A percentile compares a stretch with the other conserved stretches of the same genome.
Evolutionary conservation across 768 basidiomycete species (phyloP).

Genomic region (Saitozyma sp.): DNA sequence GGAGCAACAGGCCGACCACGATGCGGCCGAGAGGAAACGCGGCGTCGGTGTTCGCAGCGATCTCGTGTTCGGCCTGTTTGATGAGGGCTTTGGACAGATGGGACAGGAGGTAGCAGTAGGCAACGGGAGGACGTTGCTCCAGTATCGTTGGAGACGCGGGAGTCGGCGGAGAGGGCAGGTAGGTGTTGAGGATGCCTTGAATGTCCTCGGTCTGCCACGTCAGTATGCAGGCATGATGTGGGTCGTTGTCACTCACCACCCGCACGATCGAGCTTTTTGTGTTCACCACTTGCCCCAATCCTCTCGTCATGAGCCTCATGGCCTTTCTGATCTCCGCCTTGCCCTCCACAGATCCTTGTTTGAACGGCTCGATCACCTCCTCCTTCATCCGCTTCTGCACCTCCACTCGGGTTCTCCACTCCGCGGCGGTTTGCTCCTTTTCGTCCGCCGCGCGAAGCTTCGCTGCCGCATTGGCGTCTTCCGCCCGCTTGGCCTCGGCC

Average conservation of each 20-base stretch:
- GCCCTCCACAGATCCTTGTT: slow-evolving; percentile 56
- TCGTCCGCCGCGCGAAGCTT: slow-evolving; percentile 23
- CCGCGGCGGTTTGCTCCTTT: slow-evolving; percentile 21
- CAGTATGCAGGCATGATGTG: slow-evolving; percentile 5
- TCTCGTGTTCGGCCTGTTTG: slow-evolving; percentile 89
- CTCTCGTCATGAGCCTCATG: slow-evolving; percentile 46
- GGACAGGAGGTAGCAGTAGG: slow-evolving; percentile 73
- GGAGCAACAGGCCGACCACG: slow-evolving; percentile 62
- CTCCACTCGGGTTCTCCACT: slow-evolving; percentile 43
- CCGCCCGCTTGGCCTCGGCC: slow-evolving; percentile 25
- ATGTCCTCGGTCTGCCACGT: slow-evolving; percentile 38
- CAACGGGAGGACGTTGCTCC: slow-evolving; percentile 46
- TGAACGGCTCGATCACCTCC: slow-evolving; percentile 60
- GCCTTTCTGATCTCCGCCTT: slow-evolving; percentile 28
- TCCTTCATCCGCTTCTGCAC: slow-evolving; percentile 43
- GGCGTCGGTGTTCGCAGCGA: slow-evolving; percentile 80
- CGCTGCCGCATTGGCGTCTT: slow-evolving; percentile 30
- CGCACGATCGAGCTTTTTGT: slow-evolving; percentile 31
- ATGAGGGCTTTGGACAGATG: slow-evolving; percentile 86
- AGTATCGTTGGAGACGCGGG: slow-evolving; percentile 28
- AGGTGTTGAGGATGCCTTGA: slow-evolving; percentile 55
- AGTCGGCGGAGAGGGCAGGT: slow-evolving; percentile 21
- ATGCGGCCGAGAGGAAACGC: slow-evolving; percentile 80
- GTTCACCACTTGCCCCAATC: slow-evolving; percentile 50
- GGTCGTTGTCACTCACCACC: slow-evolving; percentile 31